A percentile compares a stretch with the other conserved stretches of the same genome.
phyloP scores from a whole-genome alignment of 2,329 filamentous ascomycete species.

The Aspergillus costaricaensis region DNA sequence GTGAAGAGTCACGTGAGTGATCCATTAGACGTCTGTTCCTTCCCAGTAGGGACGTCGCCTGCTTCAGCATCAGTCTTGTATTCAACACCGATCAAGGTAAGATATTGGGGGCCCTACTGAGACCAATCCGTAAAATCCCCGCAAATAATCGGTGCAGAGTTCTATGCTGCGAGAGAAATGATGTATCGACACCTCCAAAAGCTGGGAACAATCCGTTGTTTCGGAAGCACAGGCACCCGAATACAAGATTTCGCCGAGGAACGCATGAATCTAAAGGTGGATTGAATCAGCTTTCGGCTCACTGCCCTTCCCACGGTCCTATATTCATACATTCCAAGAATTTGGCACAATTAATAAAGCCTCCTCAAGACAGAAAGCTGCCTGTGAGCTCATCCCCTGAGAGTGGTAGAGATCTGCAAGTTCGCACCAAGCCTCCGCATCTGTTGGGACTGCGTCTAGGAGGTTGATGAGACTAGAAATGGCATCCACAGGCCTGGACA shows the following conservation, averaged over 20 bases:
- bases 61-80: not conserved
- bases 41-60: slow-evolving; percentile 34
- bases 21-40: slow-evolving; percentile 20
- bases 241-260: slow-evolving; percentile 79
- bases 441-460: slow-evolving; percentile 81
- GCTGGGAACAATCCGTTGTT: slow-evolving; percentile 43
- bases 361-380: slow-evolving; percentile 87
- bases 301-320: not conserved
- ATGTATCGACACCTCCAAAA: slow-evolving; percentile 72
- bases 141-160: slow-evolving; percentile 87
- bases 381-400: slow-evolving; percentile 77
- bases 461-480: slow-evolving; percentile 72
- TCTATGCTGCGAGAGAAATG: slow-evolving; percentile 90
- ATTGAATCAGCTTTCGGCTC: slow-evolving; percentile 10
- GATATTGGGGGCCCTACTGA: slow-evolving; percentile 54
- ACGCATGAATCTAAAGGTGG: slow-evolving; percentile 71
- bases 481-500: slow-evolving; percentile 71
- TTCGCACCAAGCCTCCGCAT: slow-evolving; percentile 92
- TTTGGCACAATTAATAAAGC: slow-evolving; percentile 84
- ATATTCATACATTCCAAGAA: slow-evolving; percentile 80
- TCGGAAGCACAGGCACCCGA: slow-evolving; percentile 56
- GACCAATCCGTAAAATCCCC: slow-evolving; percentile 90
- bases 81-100: not conserved
- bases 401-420: slow-evolving; percentile 81
- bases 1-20: slow-evolving; percentile 9